Conservation (phyloP, 2,329 filamentous ascomycete species). For the Sclerotinia spermophila region DNA sequence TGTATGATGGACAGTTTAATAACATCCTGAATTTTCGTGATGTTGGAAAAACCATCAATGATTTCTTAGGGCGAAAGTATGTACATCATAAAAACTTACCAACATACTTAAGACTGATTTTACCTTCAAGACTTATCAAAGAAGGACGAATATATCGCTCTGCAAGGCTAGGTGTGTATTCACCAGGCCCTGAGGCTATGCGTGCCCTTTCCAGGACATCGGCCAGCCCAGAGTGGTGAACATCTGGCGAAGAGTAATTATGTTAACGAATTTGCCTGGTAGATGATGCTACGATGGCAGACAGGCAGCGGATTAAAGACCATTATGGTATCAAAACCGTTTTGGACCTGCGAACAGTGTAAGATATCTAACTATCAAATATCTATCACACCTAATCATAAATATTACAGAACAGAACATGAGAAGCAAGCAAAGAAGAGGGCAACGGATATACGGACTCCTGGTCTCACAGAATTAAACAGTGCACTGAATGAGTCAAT, state of each 20-base stretch:
- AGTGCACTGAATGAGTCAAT: constrained; percentile 51
- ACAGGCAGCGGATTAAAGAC: constrained; percentile 56
- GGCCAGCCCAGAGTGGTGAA: background rate
- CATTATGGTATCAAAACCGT: constrained; percentile 66
- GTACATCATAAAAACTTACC: constrained; percentile 21
- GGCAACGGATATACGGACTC: constrained; percentile 44
- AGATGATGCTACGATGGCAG: constrained; percentile 68
- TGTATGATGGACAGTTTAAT: constrained; percentile 41
- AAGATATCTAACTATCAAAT: constrained; percentile 25
- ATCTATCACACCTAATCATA: background rate
- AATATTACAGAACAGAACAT: constrained; percentile 63
- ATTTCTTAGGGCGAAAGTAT: constrained; percentile 53
- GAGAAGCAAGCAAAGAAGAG: constrained; percentile 63
- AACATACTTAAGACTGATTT: constrained; percentile 16
- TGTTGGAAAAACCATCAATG: constrained; percentile 65
- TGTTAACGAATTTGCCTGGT: constrained; percentile 25
- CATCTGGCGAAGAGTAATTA: background rate
- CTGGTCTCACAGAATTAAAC: constrained; percentile 47
- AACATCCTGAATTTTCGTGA: constrained; percentile 74
- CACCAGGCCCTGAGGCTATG: background rate
- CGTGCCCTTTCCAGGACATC: background rate
- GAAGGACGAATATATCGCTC: constrained; percentile 67
- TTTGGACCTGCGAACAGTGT: constrained; percentile 77
- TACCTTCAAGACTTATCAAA: constrained; percentile 44
- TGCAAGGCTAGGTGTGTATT: constrained; percentile 53